A percentile compares a stretch with the other conserved stretches of the same genome.
Conservation (phyloP, 2,329 filamentous ascomycete species). For the Didymellaceae sp. region DNA sequence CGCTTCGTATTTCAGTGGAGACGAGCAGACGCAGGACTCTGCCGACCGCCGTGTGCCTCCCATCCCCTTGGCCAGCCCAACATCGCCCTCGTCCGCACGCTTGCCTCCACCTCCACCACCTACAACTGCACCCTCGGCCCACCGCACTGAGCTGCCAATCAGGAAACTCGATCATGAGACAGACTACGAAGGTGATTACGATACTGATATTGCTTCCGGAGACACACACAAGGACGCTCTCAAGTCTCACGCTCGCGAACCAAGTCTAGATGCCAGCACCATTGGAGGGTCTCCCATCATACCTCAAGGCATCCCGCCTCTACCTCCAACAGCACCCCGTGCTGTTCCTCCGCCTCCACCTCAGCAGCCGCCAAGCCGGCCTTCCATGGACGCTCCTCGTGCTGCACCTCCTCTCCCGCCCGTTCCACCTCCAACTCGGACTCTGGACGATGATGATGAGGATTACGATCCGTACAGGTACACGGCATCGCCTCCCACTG, state of each 20-base stretch:
- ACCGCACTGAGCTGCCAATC: conserved; percentile 42
- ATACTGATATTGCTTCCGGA: conserved; percentile 94
- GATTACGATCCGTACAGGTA: conserved; percentile 74
- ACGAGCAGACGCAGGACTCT: conserved; percentile 39
- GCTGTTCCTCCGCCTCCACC: conserved; percentile 62
- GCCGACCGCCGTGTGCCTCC: conserved; percentile 52
- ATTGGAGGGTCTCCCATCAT: conserved; percentile 49
- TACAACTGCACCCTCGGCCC: conserved; percentile 45
- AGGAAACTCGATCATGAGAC: conserved; percentile 69
- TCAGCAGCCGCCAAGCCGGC: conserved; percentile 61
- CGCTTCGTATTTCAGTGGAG: conserved; percentile 50
- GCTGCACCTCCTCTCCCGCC: conserved; percentile 71
- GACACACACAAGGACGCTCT: conserved; percentile 93
- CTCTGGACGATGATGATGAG: conserved; percentile 49
- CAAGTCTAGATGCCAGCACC: conserved; percentile 72
- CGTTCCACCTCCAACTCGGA: conserved; percentile 69
- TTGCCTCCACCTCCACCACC: conserved; percentile 59
- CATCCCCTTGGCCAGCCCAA: conserved; percentile 59
- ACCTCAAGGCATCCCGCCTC: conserved; percentile 42
- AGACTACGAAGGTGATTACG: conserved; percentile 97
- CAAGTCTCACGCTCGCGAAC: conserved; percentile 78
- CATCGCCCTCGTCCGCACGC: conserved; percentile 43
- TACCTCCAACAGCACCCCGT: conserved; percentile 47
- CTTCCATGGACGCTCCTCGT: conserved; percentile 69
- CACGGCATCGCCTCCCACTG: conserved; percentile 25